phyloP scores from a whole-genome alignment of 805 yeast species.

The Osmozyma mogii region DNA sequence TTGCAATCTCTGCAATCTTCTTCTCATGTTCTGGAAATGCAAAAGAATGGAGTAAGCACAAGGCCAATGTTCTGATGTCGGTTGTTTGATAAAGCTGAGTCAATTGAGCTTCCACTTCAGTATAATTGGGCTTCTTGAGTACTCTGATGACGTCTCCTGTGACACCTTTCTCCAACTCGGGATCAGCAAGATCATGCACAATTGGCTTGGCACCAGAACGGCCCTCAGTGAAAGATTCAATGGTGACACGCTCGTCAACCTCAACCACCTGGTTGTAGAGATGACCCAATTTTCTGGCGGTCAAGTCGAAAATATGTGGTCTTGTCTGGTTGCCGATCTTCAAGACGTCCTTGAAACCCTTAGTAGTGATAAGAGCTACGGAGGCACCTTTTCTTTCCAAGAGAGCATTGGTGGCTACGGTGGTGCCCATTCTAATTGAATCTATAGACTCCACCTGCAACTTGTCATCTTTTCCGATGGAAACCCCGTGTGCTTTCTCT shows the following conservation, averaged over 20 bases:
- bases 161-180: constrained; percentile 27
- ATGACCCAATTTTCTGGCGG: constrained; percentile 62
- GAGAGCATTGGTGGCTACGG: constrained; percentile 93
- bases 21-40: constrained; percentile 33
- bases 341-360: constrained; percentile 79
- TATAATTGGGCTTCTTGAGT: constrained; percentile 24
- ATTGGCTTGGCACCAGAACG: constrained; percentile 30
- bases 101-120: constrained; percentile 16
- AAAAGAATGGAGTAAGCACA: constrained; percentile 34
- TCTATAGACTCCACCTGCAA: constrained; percentile 58
- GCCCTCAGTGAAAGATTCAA: constrained; percentile 68
- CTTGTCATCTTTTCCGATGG: constrained; percentile 35
- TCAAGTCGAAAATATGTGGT: constrained; percentile 80
- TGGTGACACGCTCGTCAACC: constrained; percentile 83
- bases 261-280: constrained; percentile 74
- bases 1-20: constrained; percentile 26
- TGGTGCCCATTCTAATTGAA: constrained; percentile 82
- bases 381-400: constrained; percentile 87
- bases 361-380: constrained; percentile 79
- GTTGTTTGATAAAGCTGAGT: constrained; percentile 17
- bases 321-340: constrained; percentile 86
- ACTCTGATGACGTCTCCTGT: constrained; percentile 29
- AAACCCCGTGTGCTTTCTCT: constrained; percentile 2
- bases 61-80: constrained; percentile 17
- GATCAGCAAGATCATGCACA: constrained; percentile 17